These are phyloP conservation scores for Solanum microdontum DNA, from an alignment of 257 asterid genomes.

Conservation along the genomic window DNA sequence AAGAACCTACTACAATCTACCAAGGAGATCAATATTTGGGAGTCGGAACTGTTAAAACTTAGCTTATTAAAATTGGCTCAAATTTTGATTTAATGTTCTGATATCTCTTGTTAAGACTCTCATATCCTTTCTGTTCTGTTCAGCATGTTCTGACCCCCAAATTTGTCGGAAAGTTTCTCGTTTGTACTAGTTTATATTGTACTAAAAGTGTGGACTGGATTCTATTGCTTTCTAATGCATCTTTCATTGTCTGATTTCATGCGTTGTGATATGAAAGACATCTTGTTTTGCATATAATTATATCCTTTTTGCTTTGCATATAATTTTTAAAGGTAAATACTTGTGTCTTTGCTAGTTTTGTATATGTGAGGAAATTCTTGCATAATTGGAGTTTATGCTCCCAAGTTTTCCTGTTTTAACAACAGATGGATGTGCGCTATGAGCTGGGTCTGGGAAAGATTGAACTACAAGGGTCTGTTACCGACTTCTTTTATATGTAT, in stretches of 20 bases:
- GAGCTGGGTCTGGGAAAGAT: background rate
- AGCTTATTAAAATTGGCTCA: background rate
- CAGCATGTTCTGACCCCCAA: background rate
- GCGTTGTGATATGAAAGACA: background rate
- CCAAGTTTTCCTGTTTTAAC: background rate
- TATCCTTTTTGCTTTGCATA: background rate
- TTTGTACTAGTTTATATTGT: background rate
- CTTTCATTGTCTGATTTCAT: background rate
- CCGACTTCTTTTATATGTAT: background rate
- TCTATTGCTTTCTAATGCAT: background rate
- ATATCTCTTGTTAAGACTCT: background rate
- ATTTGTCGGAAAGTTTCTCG: background rate
- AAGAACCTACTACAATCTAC: background rate
- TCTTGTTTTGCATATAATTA: background rate
- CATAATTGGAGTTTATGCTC: background rate
- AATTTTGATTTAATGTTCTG: background rate
- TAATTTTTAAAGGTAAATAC: background rate
- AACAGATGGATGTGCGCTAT: background rate
- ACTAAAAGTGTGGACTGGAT: background rate
- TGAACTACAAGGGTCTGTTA: background rate
- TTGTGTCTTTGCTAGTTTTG: background rate
- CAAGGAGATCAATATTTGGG: background rate
- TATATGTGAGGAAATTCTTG: background rate
- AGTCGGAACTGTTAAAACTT: background rate
- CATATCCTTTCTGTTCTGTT: background rate